phyloP scores from a whole-genome alignment of 768 basidiomycete species.

The Rhodotorula diobovata region DNA sequence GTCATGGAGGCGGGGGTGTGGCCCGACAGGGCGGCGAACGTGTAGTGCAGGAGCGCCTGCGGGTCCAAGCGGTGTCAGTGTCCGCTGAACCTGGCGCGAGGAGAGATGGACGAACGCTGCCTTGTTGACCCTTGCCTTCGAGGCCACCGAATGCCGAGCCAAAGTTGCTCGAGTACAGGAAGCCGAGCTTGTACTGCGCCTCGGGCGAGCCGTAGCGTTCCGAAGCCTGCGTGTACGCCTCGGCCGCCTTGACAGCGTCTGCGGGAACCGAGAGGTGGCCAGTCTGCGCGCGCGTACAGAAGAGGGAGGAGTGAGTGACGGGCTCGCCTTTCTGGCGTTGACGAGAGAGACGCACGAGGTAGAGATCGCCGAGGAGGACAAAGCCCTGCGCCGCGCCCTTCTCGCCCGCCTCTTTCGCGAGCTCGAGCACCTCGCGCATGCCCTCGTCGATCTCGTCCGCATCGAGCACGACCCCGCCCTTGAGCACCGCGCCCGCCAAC shows the following conservation, averaged over 20 bases:
- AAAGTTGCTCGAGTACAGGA: constrained; percentile 85
- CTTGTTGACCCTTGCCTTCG: constrained; percentile 53
- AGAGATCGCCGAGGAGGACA: constrained; percentile 46
- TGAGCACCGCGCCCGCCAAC: neutral
- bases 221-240: constrained; percentile 63
- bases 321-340: too few relatives aligned
- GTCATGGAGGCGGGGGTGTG: constrained; percentile 87
- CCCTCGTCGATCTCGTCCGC: constrained; percentile 22
- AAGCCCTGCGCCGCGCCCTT: constrained; percentile 66
- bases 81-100: neutral
- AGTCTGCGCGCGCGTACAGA: constrained; percentile 45
- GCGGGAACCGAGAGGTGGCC: constrained; percentile 52
- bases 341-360: constrained; percentile 60
- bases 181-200: constrained; percentile 77
- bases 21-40: constrained; percentile 84
- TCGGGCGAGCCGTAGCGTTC: constrained; percentile 71
- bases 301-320: too few relatives aligned
- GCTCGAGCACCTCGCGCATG: constrained; percentile 23
- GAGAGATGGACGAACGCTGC: constrained; percentile 44
- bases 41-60: constrained; percentile 84
- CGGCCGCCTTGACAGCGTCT: constrained; percentile 61
- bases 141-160: constrained; percentile 58
- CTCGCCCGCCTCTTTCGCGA: constrained; percentile 7
- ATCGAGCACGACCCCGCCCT: constrained; percentile 6
- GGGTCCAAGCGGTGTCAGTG: neutral